Evolutionary conservation across 2,329 filamentous ascomycete species (phyloP), one percentile per base, ranked within the genome.

Genomic region (Penicillium sp.): DNA sequence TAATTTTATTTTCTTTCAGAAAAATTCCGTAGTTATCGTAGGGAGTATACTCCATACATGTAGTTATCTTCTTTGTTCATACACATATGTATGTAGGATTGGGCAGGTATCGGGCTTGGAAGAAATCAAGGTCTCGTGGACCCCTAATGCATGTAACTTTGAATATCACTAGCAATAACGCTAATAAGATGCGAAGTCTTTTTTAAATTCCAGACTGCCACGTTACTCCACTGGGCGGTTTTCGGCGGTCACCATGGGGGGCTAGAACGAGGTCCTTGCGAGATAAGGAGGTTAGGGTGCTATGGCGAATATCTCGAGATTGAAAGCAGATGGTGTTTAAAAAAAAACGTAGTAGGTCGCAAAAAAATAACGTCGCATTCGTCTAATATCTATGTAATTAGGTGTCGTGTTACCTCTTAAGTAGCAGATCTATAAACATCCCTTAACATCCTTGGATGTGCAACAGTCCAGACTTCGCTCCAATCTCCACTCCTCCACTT

Each of bases 401-500:
- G 19, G 19, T 12, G 27, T 19, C 8, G n/a, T 27, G 35, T 48
- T 23, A 48, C 31, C 10, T 46, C 1, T 12, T 12, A 15, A 33
- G 31, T 35, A 17, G 5, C 10, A 23, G 46, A 48, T 23, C 21
- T 42, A 40, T 55, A 42, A 33, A 43, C n/a, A 25, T 25, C 27
- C 25, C 31, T 31, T 23, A 21, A 52, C 19, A 27, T 50, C 21
- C 10, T 33, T 37, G 31, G 27, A 55, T 13, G 35, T 54, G 50
- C 50, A 21, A 57, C 54, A 48, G 55, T 54, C 55, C 55, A 57
- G 55, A 57, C 50, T 54, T 43, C n/a, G 17, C 7, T 47, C 55
- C 55, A 57, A 57, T 57, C 55, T 57, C 55, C 55, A 57, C 55
- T 33, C n/a, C 37, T 48, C 55, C 42, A 53, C 50, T 29, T 29